Percentiles rank a stretch among this genome's conserved stretches.
Conservation (phyloP, 1,284 basidiomycete genomes). For the Moesziomyces antarcticus region DNA sequence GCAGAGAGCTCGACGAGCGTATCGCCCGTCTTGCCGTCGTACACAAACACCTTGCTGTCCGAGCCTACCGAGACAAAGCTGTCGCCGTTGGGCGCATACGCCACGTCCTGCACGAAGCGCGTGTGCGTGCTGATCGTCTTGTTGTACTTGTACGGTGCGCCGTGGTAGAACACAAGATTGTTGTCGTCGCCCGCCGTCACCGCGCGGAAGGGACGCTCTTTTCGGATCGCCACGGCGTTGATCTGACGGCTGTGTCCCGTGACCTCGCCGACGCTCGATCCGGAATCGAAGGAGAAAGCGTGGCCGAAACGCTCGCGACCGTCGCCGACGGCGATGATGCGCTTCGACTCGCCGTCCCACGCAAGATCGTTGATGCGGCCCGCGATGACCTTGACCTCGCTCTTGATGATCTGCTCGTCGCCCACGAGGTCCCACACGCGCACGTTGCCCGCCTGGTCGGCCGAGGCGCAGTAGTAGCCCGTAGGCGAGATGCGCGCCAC, state of each 20-base stretch:
- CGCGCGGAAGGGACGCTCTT: constrained; percentile 89
- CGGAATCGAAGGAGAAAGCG: constrained; percentile 71
- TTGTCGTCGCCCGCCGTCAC: constrained; percentile 75
- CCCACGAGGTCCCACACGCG: constrained; percentile 93
- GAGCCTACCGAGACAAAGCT: constrained; percentile 88
- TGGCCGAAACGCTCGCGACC: constrained; percentile 79
- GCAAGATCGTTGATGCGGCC: constrained; percentile 90
- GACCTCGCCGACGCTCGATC: constrained; percentile 91
- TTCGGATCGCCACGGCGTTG: constrained; percentile 89
- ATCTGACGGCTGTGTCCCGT: constrained; percentile 92
- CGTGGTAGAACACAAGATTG: constrained; percentile 82
- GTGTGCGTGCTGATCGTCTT: constrained; percentile 75
- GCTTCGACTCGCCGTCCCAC: constrained; percentile 92
- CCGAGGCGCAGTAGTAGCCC: constrained; percentile 92
- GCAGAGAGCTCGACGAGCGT: constrained; percentile 61
- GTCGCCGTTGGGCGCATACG: constrained; percentile 75
- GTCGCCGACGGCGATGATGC: constrained; percentile 95
- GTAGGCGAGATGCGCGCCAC: constrained; percentile 92
- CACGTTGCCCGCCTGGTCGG: constrained; percentile 69
- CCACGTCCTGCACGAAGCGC: constrained; percentile 92
- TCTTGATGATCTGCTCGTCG: constrained; percentile 85
- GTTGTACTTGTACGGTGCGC: constrained; percentile 72
- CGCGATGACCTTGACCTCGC: constrained; percentile 75
- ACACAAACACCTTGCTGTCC: constrained; percentile 87
- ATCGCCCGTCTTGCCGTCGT: constrained; percentile 91